Conservation (phyloP, 108 stramenopile species). For the Hondaea fermentalgiana region DNA sequence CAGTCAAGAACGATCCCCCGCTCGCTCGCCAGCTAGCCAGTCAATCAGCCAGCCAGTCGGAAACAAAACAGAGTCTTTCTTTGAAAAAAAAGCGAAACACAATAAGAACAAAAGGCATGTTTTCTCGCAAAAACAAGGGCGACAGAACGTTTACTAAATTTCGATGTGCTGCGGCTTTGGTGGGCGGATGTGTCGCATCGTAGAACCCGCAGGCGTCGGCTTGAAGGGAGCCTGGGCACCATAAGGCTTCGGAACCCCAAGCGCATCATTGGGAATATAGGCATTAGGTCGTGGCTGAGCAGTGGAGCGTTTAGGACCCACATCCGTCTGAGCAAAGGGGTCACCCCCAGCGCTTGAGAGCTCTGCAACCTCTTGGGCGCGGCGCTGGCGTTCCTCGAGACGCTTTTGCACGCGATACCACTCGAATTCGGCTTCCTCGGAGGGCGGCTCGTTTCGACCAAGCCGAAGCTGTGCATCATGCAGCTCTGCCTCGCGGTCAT, state of each 20-base stretch:
- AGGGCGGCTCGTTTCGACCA: slow-evolving; percentile 38
- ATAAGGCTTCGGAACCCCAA: slow-evolving; percentile 58
- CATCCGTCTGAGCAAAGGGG: too few species aligned
- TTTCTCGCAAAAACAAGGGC: too few species aligned
- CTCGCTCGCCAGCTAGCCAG: too few species aligned
- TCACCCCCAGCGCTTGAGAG: too few species aligned
- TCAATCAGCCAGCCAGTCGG: too few species aligned
- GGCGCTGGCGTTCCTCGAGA: too few species aligned
- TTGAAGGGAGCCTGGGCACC: slow-evolving; percentile 54
- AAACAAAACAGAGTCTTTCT: too few species aligned
- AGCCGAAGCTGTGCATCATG: slow-evolving; percentile 32
- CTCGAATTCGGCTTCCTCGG: slow-evolving; percentile 38
- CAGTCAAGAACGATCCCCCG: too few species aligned
- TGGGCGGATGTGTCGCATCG: slow-evolving; percentile 51
- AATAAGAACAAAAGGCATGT: too few species aligned
- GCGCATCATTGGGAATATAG: slow-evolving; percentile 52
- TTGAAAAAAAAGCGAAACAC: too few species aligned
- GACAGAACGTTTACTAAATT: slow-evolving; percentile 23
- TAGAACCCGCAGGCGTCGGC: slow-evolving; percentile 39
- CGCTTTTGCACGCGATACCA: slow-evolving; percentile 32
- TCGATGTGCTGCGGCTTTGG: slow-evolving; percentile 46
- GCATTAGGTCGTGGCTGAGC: slow-evolving; percentile 60
- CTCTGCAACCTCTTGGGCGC: too few species aligned
- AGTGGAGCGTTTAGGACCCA: slow-evolving; percentile 32
- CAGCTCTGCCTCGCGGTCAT: slow-evolving; percentile 29